Percentiles rank a stretch among this genome's conserved stretches.
Conservation (phyloP, 805 yeast species). For the Lipomyces sp. region DNA sequence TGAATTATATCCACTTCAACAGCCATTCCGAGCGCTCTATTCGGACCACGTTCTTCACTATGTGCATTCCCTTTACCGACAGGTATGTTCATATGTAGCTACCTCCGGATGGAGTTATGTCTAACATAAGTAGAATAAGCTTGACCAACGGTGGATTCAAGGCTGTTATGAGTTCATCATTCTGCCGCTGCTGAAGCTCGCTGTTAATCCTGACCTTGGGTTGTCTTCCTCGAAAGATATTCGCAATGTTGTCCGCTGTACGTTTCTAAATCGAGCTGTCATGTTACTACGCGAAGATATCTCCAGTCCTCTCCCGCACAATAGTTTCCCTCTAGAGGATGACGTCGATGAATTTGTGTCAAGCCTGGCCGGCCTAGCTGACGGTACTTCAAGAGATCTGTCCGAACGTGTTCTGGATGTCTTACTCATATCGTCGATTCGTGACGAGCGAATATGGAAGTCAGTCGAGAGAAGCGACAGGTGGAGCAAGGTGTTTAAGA, state of each 20-base stretch:
- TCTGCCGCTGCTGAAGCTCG: conserved; percentile 5
- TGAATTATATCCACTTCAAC: conserved; percentile 14
- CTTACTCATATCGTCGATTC: conserved; percentile 7
- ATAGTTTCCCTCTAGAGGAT: background rate
- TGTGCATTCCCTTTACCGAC: conserved; percentile 5
- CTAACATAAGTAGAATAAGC: background rate
- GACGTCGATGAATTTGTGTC: conserved; percentile 10
- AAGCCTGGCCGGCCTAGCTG: conserved; percentile 13
- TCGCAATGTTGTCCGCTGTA: conserved; percentile 14
- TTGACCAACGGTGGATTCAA: conserved; percentile 6
- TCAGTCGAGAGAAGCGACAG: background rate
- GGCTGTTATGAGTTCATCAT: conserved; percentile 14
- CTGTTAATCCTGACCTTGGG: conserved; percentile 12
- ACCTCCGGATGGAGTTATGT: background rate
- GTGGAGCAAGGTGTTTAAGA: conserved; percentile 12
- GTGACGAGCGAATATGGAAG: conserved; percentile 19
- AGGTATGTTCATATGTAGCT: background rate
- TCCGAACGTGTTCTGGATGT: conserved; percentile 22
- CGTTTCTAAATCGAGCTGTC: conserved; percentile 11
- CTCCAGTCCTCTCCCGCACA: background rate
- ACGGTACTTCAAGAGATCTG: conserved; percentile 3
- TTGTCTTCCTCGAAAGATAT: conserved; percentile 8
- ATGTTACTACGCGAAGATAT: conserved; percentile 15
- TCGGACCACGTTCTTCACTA: conserved; percentile 17
- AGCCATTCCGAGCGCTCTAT: conserved; percentile 23